Evolutionary conservation across 139 green algal genomes (phyloP).

Genomic region (Micromonas commoda): DNA sequence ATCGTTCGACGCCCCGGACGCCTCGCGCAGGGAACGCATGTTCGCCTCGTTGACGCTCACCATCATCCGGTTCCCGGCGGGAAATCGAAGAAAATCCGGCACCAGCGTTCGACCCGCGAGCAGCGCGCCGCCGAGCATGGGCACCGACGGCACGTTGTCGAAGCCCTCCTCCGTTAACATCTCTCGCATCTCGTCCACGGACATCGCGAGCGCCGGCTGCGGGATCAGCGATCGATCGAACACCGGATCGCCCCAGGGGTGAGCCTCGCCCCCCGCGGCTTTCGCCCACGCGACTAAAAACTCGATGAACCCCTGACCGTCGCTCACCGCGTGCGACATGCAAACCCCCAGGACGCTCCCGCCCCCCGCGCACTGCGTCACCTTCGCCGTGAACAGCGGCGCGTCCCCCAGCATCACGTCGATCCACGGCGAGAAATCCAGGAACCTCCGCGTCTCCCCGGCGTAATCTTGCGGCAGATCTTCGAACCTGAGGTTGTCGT

Average conservation of each 20-base stretch:
- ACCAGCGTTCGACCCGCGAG: not conserved
- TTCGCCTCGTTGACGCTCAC: not conserved
- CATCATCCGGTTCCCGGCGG: slow-evolving; percentile 13
- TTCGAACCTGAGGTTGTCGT: not conserved
- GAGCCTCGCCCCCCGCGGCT: not conserved
- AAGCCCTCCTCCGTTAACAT: slow-evolving; percentile 5
- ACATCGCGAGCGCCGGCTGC: not conserved
- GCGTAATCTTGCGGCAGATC: slow-evolving; percentile 10
- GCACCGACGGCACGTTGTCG: not conserved
- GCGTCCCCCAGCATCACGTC: slow-evolving; percentile 15
- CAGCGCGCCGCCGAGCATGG: not conserved
- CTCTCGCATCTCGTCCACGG: not conserved
- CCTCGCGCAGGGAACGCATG: not conserved
- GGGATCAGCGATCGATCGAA: slow-evolving; percentile 5
- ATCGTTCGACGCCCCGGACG: slow-evolving; percentile 1
- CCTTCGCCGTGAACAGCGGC: slow-evolving; percentile 19
- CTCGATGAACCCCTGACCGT: slow-evolving; percentile 20
- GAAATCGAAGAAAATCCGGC: slow-evolving; percentile 19
- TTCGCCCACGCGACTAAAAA: slow-evolving; percentile 20
- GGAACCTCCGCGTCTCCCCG: not conserved
- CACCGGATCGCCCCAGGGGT: slow-evolving; percentile 12
- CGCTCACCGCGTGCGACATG: slow-evolving; percentile 27
- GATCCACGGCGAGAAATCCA: slow-evolving; percentile 25
- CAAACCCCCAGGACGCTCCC: slow-evolving; percentile 19
- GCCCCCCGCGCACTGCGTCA: not conserved